These are phyloP conservation scores for Microdochium nivale DNA, from an alignment of 2,329 filamentous ascomycete genomes.

Conservation along the genomic window DNA sequence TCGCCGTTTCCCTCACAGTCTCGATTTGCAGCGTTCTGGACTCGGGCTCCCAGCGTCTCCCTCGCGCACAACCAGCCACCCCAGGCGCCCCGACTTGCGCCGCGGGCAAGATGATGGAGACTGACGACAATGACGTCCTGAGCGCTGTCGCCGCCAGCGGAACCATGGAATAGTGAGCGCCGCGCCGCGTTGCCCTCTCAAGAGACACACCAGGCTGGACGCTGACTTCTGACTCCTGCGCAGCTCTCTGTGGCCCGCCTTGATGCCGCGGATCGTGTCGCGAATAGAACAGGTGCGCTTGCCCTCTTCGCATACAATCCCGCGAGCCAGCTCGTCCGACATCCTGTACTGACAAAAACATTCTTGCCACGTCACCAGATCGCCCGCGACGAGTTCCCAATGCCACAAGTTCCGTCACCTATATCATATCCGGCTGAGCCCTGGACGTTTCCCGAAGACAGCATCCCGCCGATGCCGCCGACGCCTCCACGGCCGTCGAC, in stretches of 20 bases:
- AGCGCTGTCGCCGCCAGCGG: constrained; percentile 40
- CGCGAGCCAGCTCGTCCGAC: neutral
- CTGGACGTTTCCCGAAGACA: constrained; percentile 28
- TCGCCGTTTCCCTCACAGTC: too few species aligned
- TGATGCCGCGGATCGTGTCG: constrained; percentile 25
- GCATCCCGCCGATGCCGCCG: constrained; percentile 21
- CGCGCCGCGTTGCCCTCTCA: neutral
- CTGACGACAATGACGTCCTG: constrained; percentile 45
- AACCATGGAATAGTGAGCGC: constrained; percentile 45
- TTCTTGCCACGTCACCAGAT: constrained; percentile 44
- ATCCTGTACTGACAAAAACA: constrained; percentile 1
- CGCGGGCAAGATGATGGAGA: constrained; percentile 37
- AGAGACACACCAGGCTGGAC: constrained; percentile 5
- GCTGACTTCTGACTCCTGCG: constrained; percentile 8
- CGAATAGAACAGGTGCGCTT: constrained; percentile 42
- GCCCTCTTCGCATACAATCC: constrained; percentile 28
- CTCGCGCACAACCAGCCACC: too few species aligned
- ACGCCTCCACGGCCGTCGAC: constrained; percentile 9
- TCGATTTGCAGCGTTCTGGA: too few species aligned
- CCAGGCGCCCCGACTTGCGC: neutral
- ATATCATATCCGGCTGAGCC: constrained; percentile 28
- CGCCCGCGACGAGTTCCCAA: constrained; percentile 63
- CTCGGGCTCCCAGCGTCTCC: too few species aligned
- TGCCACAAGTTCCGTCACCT: constrained; percentile 4
- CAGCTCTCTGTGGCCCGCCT: constrained; percentile 27